Evolutionary conservation across 2,329 filamentous ascomycete genomes (phyloP), one percentile per base, ranked within the genome.

Genomic region (Aspergillus fumigatiaffinis): DNA sequence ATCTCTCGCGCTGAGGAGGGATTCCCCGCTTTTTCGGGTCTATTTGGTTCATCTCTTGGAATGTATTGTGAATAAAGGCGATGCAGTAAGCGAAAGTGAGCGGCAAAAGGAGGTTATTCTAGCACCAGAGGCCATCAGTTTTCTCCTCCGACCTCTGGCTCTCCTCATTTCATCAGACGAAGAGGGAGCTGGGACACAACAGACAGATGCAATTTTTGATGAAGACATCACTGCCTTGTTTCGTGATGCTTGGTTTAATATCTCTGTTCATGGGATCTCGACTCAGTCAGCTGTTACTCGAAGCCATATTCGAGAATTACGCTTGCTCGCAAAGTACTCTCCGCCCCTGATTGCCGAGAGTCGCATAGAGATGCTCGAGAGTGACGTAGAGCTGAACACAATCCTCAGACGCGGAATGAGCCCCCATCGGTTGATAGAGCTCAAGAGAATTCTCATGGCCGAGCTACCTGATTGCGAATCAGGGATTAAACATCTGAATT

Each of bases 201-300:
- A 58, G n/a, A 54, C 74, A 70, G 55, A 68, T 61, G 53, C 63
- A 60, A 56, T 76, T 76, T 54, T 72, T 55, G 84, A 89, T 53
- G 88, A 92, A 52, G 87, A 93, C 57, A 84, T 86, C 7, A 83
- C 89, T 60, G 84, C 85, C 26, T 77, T 95, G 56, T 84, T 94
- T 64, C 87, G 93, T 53, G 92, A 99, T 79, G 91, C 91, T 4
- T 99, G 94, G 94, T 97, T 97, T 77, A 99, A 99, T 68, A 91
- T 97, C 60, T 90, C 92, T 23, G 89, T 96, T 0, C 94, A 99
- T 72, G 94, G 92, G 4, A 96, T 97, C 71, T 88, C 87, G 9
- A 81, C 88, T 10, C 83, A 84, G 17, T 93, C 91, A 0, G 83
- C 87, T 17, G 84, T 89, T 54, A 90, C 88, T 20, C 88, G 87